phyloP scores from a whole-genome alignment of 2,329 filamentous ascomycete genomes.

The Eutypella sp. region DNA sequence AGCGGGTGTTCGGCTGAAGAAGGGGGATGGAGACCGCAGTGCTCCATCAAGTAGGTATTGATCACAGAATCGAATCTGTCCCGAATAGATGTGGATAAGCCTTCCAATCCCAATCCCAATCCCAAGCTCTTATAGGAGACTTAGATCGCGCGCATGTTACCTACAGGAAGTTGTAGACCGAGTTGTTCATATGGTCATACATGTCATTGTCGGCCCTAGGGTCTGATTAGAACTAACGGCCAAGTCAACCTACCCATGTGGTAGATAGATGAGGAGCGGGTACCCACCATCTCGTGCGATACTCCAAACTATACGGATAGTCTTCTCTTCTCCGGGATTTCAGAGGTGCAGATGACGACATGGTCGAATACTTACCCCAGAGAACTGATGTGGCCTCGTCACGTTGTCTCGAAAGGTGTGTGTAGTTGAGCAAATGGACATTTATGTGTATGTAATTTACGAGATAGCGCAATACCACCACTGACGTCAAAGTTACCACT shows the following conservation, averaged over 20 bases:
- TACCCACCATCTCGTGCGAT: slow-evolving; percentile 78
- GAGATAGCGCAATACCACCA: too few species aligned
- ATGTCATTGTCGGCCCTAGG: slow-evolving; percentile 86
- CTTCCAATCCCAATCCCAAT: too few species aligned
- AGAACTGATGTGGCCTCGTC: too few species aligned
- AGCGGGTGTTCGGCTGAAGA: slow-evolving; percentile 71
- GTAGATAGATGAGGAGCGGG: background rate
- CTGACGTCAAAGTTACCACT: too few species aligned
- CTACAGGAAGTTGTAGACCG: slow-evolving; percentile 74
- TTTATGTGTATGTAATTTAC: too few species aligned
- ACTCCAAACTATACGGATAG: slow-evolving; percentile 75
- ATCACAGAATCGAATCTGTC: slow-evolving; percentile 78
- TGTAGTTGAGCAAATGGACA: too few species aligned
- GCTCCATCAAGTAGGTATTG: slow-evolving; percentile 79
- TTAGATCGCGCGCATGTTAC: too few species aligned
- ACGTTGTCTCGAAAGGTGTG: too few species aligned
- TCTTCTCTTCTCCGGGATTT: slow-evolving; percentile 64
- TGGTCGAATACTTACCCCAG: too few species aligned
- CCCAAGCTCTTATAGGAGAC: background rate
- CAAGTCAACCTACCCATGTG: too few species aligned
- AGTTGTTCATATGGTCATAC: slow-evolving; percentile 92
- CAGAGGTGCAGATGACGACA: slow-evolving; percentile 33
- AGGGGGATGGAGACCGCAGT: slow-evolving; percentile 69
- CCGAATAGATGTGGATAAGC: too few species aligned
- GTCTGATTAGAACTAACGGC: slow-evolving; percentile 9